Conservation (phyloP, 257 asterid genomes). For the Marsdenia floribunda region DNA sequence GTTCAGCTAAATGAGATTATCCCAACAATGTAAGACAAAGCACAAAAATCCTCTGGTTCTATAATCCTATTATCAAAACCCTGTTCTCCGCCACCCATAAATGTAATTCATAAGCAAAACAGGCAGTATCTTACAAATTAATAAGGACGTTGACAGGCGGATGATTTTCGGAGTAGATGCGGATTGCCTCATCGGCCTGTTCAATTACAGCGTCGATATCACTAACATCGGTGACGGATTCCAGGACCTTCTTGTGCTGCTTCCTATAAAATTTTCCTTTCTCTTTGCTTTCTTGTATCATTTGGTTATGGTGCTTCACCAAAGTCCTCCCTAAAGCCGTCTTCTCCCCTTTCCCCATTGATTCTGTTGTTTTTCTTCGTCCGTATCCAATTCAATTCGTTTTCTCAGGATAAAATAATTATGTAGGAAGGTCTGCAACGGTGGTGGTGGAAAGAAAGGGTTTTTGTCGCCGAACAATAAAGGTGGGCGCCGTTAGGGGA, state of each 20-base stretch:
- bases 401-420: neutral
- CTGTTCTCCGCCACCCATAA: neutral
- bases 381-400: neutral
- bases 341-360: slow-evolving; percentile 77
- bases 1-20: neutral
- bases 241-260: slow-evolving; percentile 77
- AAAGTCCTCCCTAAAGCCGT: slow-evolving; percentile 71
- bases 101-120: neutral
- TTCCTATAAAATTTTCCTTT: slow-evolving; percentile 59
- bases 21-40: neutral
- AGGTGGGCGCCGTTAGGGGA: neutral
- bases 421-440: neutral
- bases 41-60: neutral
- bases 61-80: neutral
- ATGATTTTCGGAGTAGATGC: slow-evolving; percentile 48
- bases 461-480: neutral
- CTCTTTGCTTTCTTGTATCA: slow-evolving; percentile 66
- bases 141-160: slow-evolving; percentile 55
- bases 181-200: slow-evolving; percentile 81
- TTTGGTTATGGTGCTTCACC: slow-evolving; percentile 91
- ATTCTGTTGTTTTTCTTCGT: neutral
- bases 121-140: slow-evolving; percentile 43
- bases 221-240: slow-evolving; percentile 85
- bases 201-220: slow-evolving; percentile 89
- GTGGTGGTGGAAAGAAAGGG: neutral